A percentile compares a stretch with the other conserved stretches of the same genome.
Evolutionary conservation across 2,329 filamentous ascomycete genomes (phyloP).

Genomic region (Sclerotiophoma versabilis): DNA sequence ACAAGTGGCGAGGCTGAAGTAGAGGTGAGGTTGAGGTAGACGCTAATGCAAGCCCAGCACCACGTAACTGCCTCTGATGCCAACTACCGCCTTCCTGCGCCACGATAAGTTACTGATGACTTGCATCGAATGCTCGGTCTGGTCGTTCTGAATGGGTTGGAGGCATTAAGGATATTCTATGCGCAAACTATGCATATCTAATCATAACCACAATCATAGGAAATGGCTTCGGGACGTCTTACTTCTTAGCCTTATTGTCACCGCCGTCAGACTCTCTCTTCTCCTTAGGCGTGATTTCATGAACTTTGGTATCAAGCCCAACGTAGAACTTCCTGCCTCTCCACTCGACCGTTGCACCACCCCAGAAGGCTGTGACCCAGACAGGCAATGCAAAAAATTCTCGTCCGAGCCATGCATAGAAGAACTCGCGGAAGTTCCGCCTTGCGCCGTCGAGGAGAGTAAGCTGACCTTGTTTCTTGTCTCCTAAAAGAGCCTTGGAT

Average conservation of each 20-base stretch:
- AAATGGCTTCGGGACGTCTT: no score
- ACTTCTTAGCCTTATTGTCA: neutral
- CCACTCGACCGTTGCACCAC: slow-evolving; percentile 90
- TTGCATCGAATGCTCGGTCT: no score
- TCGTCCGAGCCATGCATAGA: slow-evolving; percentile 82
- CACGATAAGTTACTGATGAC: no score
- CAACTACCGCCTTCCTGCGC: no score
- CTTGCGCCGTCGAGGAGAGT: slow-evolving; percentile 47
- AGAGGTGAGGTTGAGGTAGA: no score
- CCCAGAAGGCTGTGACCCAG: slow-evolving; percentile 87
- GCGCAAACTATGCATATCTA: neutral
- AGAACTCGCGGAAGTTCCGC: slow-evolving; percentile 73
- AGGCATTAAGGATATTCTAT: neutral
- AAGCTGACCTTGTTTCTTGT: slow-evolving; percentile 18
- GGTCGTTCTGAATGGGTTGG: no score
- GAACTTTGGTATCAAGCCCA: slow-evolving; percentile 82
- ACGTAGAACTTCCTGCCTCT: slow-evolving; percentile 83
- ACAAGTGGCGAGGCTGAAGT: no score
- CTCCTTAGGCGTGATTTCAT: slow-evolving; percentile 56
- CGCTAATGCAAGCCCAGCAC: no score
- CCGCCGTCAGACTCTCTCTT: neutral
- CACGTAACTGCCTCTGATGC: no score
- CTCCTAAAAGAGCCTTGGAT: slow-evolving; percentile 31
- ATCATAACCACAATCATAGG: neutral
- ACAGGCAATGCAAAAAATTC: slow-evolving; percentile 85